Evolutionary conservation across 352 stramenopile genomes (phyloP), one percentile per base, ranked within the genome.

Genomic region (Pythium coloratum): DNA sequence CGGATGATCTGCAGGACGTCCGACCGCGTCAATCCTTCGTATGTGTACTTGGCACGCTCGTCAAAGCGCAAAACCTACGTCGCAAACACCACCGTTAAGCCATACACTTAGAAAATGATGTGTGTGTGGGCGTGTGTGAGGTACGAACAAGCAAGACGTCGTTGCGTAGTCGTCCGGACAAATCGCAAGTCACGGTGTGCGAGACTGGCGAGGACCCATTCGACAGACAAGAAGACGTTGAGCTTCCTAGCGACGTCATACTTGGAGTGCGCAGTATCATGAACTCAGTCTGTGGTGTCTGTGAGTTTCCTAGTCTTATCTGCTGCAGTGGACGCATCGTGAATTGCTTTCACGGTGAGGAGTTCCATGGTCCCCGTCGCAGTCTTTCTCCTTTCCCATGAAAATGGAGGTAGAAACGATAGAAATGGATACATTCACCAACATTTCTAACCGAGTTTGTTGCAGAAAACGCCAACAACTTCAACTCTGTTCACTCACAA

Each of bases 1-100:
- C 73, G 70, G n/a, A 80, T 80, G 33, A 67, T 69, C 51, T 76
- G 66, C 10, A 80, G 62, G 50, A 80, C 69, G 26, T 73, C 73
- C 18, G 54, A 54, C 32, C 73, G 59, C 36, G 62, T 73, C 13
- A 80, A 61, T 46, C 75, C 70, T 34, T 69, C 40, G 55, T 77
- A 80, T 34, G 34, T 12, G 46, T 80, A 50, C 42, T 67, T 69
- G 38, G 63, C 70, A 6, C 60, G 63, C 30, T 70, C 49, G 50
- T 80, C 70, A 55, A 80, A 80, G 3, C 57, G 49, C 28, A 80
- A 30, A 1, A 80, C 67, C 73, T 80, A 12, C 1, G 32, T 28
- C 42, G 7, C 3, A 24, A 26, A 50, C 14, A 24, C 3, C n/a
- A 32, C 9, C 6, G n/a, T 6, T 14, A 24, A 24, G 20, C 20